Conservation (phyloP, 768 basidiomycete species). For the Tylopilus intermedius region DNA sequence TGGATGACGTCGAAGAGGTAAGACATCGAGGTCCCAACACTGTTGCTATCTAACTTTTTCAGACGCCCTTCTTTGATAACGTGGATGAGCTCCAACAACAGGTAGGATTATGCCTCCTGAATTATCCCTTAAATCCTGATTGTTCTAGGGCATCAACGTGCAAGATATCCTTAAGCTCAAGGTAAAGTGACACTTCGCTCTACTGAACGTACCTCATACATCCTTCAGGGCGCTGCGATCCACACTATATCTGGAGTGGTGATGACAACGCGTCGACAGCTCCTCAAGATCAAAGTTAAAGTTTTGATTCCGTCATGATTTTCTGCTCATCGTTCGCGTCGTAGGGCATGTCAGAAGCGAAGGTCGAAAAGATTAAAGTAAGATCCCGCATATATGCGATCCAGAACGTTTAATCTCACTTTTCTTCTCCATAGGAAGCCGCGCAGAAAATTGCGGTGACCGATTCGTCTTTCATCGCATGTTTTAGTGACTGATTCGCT, state of each 20-base stretch:
- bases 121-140: constrained; percentile 4
- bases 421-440: constrained; percentile 60
- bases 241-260: constrained; percentile 84
- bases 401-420: background rate
- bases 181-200: constrained; percentile 33
- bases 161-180: constrained; percentile 95
- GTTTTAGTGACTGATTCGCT: background rate
- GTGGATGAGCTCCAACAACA: constrained; percentile 86
- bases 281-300: constrained; percentile 87
- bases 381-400: constrained; percentile 15
- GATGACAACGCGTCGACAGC: constrained; percentile 85
- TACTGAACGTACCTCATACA: background rate
- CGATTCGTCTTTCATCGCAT: background rate
- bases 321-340: background rate
- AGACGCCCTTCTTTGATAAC: constrained; percentile 66
- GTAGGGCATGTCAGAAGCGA: constrained; percentile 93
- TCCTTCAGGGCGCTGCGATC: constrained; percentile 62
- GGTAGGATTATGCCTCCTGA: constrained; percentile 34
- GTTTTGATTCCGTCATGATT: background rate
- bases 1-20: constrained; percentile 43
- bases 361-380: constrained; percentile 96
- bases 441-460: constrained; percentile 78
- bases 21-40: background rate
- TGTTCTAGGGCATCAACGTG: constrained; percentile 79
- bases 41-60: background rate